A percentile compares a stretch with the other conserved stretches of the same genome.
phyloP scores from a whole-genome alignment of 108 stramenopile genomes.

The Cyclostephanos tholiformis region DNA sequence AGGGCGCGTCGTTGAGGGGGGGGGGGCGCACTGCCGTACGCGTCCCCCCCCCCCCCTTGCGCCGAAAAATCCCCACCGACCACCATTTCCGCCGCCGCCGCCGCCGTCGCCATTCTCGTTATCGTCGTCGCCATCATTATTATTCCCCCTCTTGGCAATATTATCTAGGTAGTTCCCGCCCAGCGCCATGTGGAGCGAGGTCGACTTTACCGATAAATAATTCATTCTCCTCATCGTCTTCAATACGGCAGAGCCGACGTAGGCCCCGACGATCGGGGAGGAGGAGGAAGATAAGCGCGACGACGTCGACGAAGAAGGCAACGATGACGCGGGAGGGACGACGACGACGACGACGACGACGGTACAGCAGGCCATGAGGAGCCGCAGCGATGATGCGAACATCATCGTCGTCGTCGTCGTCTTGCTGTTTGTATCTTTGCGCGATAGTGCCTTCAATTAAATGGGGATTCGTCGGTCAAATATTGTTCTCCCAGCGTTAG shows the following conservation, averaged over 20 bases:
- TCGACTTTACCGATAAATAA: background rate
- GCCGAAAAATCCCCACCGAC: background rate
- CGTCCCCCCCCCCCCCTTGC: slow-evolving; percentile 1
- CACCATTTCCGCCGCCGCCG: background rate
- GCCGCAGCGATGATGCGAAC: background rate
- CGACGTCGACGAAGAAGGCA: background rate
- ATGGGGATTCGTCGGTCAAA: too few species aligned
- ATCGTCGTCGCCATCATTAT: background rate
- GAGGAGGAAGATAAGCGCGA: background rate
- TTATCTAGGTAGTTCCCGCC: slow-evolving; percentile 25
- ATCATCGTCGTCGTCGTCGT: background rate
- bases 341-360: background rate
- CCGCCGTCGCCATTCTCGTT: background rate
- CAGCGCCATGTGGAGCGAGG: background rate
- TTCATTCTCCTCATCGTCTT: background rate
- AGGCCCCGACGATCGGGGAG: background rate
- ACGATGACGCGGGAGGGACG: background rate
- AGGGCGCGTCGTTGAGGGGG: background rate
- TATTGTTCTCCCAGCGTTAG: too few species aligned
- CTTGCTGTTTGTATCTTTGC: too few species aligned
- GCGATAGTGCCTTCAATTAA: too few species aligned
- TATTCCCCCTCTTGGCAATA: slow-evolving; percentile 4
- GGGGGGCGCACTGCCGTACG: slow-evolving; percentile 26
- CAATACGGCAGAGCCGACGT: background rate
- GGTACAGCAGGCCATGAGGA: background rate